Evolutionary conservation across 2,329 filamentous ascomycete genomes (phyloP), one percentile per base, ranked within the genome.

Genomic region (Dendrostoma leiphaemia): DNA sequence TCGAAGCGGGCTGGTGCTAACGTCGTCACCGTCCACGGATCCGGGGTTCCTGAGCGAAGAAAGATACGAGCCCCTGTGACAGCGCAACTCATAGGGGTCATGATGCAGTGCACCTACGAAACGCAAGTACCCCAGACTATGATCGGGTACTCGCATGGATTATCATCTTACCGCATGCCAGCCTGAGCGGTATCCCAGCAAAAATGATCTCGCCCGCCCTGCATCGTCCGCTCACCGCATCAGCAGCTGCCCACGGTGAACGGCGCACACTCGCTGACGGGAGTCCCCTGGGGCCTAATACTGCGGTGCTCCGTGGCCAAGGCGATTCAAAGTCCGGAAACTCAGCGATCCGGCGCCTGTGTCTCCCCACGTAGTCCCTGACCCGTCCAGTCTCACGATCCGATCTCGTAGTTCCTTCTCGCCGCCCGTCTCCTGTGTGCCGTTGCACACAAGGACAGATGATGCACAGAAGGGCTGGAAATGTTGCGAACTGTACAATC

Each of bases 181-280:
- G 10, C 29, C 38, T 35, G 31, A 15, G 52, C 46, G 46, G 43
- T 38, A 29, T 41, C 41, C 46, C 8, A n/a, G 46, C 34, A 24
- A 40, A 31, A 34, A n/a, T 35, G 35, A 43, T 29, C 34, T 48
- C 34, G 35, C 44, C 53, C n/a, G n/a, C n/a, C n/a, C n/a, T n/a
- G n/a, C n/a, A n/a, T n/a, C n/a, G n/a, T n/a, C 21, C 43, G 43
- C 34, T 48, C 43, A 52, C 53, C 48, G 43, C 53, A 56, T 28
- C 26, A 26, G 23, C 9, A 45, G 40, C 21, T 13, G 6, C 10
- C n/a, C n/a, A n/a, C n/a, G n/a, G n/a, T n/a, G n/a, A n/a, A n/a
- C n/a, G n/a, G 12, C 38, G 13, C 15, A 23, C n/a, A 41, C 40
- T 38, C 17, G 41, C 32, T 52, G 48, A 37, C 44, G 37, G n/a